phyloP scores from a whole-genome alignment of 352 stramenopile genomes.

The Pythium rishiriense region DNA sequence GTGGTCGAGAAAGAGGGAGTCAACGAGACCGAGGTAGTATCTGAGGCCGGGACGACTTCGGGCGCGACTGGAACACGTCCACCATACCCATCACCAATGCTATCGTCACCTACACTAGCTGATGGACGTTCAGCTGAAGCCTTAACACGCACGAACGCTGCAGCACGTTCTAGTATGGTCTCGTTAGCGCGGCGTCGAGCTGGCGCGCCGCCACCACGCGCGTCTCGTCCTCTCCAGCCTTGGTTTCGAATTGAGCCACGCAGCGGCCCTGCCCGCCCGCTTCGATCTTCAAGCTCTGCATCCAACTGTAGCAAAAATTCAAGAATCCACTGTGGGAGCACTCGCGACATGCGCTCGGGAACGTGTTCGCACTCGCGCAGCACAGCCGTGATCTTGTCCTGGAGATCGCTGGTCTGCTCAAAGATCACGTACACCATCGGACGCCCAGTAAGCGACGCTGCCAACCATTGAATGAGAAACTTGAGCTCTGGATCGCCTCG shows the following conservation, averaged over 20 bases:
- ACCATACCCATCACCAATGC: too few species aligned
- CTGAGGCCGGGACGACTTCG: too few species aligned
- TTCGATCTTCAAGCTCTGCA: neutral
- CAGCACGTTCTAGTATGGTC: slow-evolving; percentile 10
- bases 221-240: neutral
- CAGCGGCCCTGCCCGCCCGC: neutral
- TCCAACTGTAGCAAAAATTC: slow-evolving; percentile 18
- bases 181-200: neutral
- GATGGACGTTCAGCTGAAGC: neutral
- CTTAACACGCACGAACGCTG: slow-evolving; percentile 10
- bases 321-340: slow-evolving; percentile 3
- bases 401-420: slow-evolving; percentile 41
- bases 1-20: neutral
- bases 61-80: too few species aligned
- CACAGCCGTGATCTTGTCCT: slow-evolving; percentile 38
- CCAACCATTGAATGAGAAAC: slow-evolving; percentile 82
- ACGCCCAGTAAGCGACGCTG: slow-evolving; percentile 50
- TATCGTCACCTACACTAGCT: neutral
- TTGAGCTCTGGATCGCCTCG: slow-evolving; percentile 72
- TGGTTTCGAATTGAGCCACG: neutral
- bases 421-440: slow-evolving; percentile 67
- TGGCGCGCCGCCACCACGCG: neutral
- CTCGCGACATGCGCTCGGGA: neutral
- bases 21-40: neutral
- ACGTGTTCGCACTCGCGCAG: slow-evolving; percentile 8